These are phyloP conservation scores for Diaporthe caulivora DNA, from an alignment of 2,329 filamentous ascomycete species.

Conservation along the genomic window DNA sequence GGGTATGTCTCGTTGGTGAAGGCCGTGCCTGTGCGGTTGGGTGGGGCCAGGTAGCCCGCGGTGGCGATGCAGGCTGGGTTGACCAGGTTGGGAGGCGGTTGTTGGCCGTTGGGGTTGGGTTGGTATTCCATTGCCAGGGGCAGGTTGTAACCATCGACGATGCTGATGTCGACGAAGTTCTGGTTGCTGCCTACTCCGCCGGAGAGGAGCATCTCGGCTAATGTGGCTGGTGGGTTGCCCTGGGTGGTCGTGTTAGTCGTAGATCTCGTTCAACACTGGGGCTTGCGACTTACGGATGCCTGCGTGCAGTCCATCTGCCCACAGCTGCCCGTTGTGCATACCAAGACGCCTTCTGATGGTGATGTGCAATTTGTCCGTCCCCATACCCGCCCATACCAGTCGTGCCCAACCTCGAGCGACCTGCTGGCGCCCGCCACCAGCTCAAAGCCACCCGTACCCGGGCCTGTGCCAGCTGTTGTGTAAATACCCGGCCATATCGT, in stretches of 20 bases:
- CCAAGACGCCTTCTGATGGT: constrained; percentile 65
- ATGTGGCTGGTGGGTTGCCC: constrained; percentile 80
- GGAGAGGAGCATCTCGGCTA: constrained; percentile 84
- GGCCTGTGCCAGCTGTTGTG: constrained; percentile 78
- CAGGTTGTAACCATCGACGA: constrained; percentile 88
- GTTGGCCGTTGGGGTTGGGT: constrained; percentile 67
- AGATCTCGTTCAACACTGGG: too few species aligned
- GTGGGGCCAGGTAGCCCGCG: constrained; percentile 69
- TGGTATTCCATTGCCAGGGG: constrained; percentile 73
- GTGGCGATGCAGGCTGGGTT: constrained; percentile 84
- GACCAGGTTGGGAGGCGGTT: constrained; percentile 81
- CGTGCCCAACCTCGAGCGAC: constrained; percentile 74
- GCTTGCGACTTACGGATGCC: constrained; percentile 26
- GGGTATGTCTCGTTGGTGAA: constrained; percentile 76
- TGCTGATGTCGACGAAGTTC: constrained; percentile 86
- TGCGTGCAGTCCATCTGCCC: constrained; percentile 66
- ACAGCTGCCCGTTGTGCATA: constrained; percentile 62
- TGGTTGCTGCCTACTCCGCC: constrained; percentile 71
- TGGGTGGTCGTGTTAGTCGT: constrained; percentile 47
- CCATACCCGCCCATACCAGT: constrained; percentile 88
- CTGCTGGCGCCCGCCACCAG: constrained; percentile 69
- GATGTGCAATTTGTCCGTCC: constrained; percentile 87
- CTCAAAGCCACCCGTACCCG: constrained; percentile 76
- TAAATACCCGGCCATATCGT: constrained; percentile 82
- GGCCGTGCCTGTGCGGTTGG: constrained; percentile 63